phyloP scores from a whole-genome alignment of 768 basidiomycete species.

The Mrakia frigida region DNA sequence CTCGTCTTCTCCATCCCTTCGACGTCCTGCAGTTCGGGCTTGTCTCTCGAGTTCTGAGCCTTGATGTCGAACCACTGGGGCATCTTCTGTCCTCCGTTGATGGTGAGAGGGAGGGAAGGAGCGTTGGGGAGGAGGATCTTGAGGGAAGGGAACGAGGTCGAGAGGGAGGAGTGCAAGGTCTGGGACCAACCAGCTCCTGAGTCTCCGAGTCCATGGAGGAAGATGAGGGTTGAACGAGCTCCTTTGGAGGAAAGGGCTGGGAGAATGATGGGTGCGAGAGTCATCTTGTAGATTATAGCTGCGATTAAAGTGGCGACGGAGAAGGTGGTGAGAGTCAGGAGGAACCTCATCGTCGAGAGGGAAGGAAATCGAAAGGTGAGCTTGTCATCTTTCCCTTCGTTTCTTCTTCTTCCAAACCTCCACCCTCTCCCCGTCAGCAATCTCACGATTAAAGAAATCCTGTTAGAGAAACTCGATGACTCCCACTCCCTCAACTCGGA shows the following conservation, averaged over 20 bases:
- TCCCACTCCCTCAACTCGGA: not conserved
- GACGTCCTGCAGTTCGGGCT: not conserved
- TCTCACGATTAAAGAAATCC: not conserved
- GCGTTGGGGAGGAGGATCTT: slow-evolving; percentile 1
- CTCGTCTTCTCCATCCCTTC: slow-evolving; percentile 16
- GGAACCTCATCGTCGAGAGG: not conserved
- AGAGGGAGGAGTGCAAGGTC: not conserved
- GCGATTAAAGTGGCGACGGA: not conserved
- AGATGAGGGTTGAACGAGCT: not conserved
- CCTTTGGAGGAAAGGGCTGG: not conserved
- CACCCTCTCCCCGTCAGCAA: too few relatives aligned
- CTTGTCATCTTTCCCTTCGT: not conserved
- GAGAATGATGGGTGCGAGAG: not conserved
- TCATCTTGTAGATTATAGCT: not conserved
- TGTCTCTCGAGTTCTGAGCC: not conserved
- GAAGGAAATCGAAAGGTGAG: not conserved
- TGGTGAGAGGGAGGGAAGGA: not conserved
- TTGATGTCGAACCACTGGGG: slow-evolving; percentile 17
- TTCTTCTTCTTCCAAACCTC: not conserved
- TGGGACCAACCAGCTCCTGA: not conserved
- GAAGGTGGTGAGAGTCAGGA: not conserved
- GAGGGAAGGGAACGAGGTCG: not conserved
- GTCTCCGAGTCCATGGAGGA: slow-evolving; percentile 14
- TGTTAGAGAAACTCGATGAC: not conserved
- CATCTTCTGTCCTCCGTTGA: slow-evolving; percentile 3